Base-by-base conservation (phyloP, 1,284 basidiomycete genomes). In the Blastosporella zonata region DNA sequence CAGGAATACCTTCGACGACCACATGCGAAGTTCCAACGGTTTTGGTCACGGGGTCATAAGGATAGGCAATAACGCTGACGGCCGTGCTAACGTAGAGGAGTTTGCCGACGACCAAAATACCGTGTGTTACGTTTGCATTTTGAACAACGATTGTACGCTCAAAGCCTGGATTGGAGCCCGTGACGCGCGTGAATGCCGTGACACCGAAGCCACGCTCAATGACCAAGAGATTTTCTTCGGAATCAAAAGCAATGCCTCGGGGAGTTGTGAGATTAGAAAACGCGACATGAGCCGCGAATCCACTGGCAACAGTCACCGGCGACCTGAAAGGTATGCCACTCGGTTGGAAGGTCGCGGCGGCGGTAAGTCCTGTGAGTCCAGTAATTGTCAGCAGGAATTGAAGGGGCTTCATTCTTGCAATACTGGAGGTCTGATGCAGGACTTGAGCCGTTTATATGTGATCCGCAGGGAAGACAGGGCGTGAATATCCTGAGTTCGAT, bases 111-210 rank as follows among this genome's bases (percentile, higher is more conserved):
- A 74, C 50, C 48, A 71, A 65, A 21, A 74, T 73, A 2, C 71
- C 72, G 43, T 74, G 72, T 8, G 70, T 74, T 21, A 74, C 60
- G 20, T 53, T 53, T 3, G 64, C 27, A 46, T 70, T 70, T 18
- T 57, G 43, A 22, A 73, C 54, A n/a, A 74, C 67, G 9, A 70
- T 56, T 0, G 60, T 65, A 1, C 71, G 67, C 28, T 69, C 57
- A 67, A 70, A 74, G 3, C 72, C 70, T 6, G 62, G 47, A n/a
- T 46, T 55, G 6, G 57, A 52, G 10, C 37, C 37, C 2, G 49
- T 48, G 59, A 38, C 46, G 10, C 43, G 46, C 7, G 54, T 63
- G 46, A 74, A 71, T 1, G 67, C 70, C 2, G 70, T 68, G 12
- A 71, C 56, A 7, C 69, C 68, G 6, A 67, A 55, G 2, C 66